Conservation (phyloP, 2,329 filamentous ascomycete species). For the Fusarium nygamai region DNA sequence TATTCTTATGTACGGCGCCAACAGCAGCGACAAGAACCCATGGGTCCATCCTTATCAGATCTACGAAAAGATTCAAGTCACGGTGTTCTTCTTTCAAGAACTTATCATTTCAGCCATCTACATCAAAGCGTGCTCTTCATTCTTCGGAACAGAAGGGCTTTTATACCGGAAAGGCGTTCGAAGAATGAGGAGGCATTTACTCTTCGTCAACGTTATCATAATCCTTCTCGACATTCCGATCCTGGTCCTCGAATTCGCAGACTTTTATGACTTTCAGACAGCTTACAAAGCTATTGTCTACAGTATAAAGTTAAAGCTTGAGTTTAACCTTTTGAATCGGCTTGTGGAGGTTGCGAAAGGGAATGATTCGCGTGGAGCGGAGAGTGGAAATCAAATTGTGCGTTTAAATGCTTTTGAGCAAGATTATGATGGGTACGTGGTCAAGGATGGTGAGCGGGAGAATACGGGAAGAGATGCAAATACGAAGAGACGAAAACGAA, state of each 20-base stretch:
- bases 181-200: conserved; percentile 47
- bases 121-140: conserved; percentile 45
- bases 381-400: not conserved
- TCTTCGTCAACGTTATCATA: conserved; percentile 55
- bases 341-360: conserved; percentile 15
- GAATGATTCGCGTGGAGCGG: not conserved
- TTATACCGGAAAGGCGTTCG: not conserved
- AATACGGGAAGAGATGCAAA: accelerated
- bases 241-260: conserved; percentile 51
- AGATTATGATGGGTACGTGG: not conserved
- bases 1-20: conserved; percentile 65
- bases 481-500: not conserved
- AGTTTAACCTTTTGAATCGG: conserved; percentile 50
- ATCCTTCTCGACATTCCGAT: conserved; percentile 51
- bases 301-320: conserved; percentile 51
- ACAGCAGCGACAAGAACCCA: conserved; percentile 42
- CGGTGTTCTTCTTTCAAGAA: conserved; percentile 65
- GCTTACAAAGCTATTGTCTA: conserved; percentile 45
- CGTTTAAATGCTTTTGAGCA: not conserved
- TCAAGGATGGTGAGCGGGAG: accelerated
- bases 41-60: conserved; percentile 52
- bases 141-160: conserved; percentile 10
- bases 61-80: conserved; percentile 65
- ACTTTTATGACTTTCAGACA: conserved; percentile 44
- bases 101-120: conserved; percentile 63